phyloP scores from a whole-genome alignment of 1,139 yeast species.

The Saccharomyces hybrid region DNA sequence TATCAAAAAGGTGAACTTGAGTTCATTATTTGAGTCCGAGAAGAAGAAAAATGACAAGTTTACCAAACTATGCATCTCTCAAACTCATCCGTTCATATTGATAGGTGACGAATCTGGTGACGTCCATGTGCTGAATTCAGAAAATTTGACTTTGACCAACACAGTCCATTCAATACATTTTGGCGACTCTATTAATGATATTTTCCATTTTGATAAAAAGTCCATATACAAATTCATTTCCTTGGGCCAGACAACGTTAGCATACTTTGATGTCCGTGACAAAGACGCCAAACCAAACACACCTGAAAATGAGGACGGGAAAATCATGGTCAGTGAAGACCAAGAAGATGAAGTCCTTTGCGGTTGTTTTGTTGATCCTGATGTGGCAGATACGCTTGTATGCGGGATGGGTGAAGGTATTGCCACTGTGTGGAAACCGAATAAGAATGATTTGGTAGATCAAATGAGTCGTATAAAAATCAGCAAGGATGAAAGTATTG shows the following conservation, averaged over 20 bases:
- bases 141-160: slow-evolving; percentile 36
- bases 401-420: slow-evolving; percentile 91
- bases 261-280: slow-evolving; percentile 73
- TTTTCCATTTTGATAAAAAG: slow-evolving; percentile 57
- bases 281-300: slow-evolving; percentile 17
- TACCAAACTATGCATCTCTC: slow-evolving; percentile 57
- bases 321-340: slow-evolving; percentile 58
- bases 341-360: slow-evolving; percentile 88
- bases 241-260: slow-evolving; percentile 74
- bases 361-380: slow-evolving; percentile 62
- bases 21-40: neutral
- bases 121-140: slow-evolving; percentile 56
- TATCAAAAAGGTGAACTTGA: slow-evolving; percentile 41
- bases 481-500: slow-evolving; percentile 67
- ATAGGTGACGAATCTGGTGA: slow-evolving; percentile 79
- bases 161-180: slow-evolving; percentile 47
- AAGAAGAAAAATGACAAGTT: slow-evolving; percentile 27
- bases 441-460: slow-evolving; percentile 59
- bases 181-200: slow-evolving; percentile 68
- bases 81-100: slow-evolving; percentile 56
- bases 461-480: slow-evolving; percentile 76
- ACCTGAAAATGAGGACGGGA: slow-evolving; percentile 33
- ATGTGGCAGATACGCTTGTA: slow-evolving; percentile 57
- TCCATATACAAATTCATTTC: slow-evolving; percentile 78
- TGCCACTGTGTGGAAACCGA: slow-evolving; percentile 79